Base-by-base conservation (phyloP, 768 basidiomycete species). In the Suillus sp. region DNA sequence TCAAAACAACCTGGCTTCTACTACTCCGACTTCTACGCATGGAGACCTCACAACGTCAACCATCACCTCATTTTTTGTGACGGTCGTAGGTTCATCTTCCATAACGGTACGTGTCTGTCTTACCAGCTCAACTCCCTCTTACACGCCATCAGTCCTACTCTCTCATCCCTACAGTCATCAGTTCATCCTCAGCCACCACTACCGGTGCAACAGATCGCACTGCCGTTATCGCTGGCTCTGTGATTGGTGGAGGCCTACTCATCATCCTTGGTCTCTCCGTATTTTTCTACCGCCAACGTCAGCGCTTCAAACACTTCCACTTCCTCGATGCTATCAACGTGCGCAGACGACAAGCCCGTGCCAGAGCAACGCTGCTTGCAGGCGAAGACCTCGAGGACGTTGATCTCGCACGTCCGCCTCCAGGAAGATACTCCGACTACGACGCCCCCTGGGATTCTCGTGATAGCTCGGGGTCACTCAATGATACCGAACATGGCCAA, bases 161-260 rank as follows among this genome's bases (percentile, higher is more conserved):
- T 3, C 4, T 60, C 0, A 59, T 69, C 7, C 69, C 73, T 13
- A 71, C 45, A 8, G 70, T 68, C 34, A 70, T 75, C 47, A 66
- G 66, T 11, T 2, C 42, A 38, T 1, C 14, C 0, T 34, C 66
- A 0, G 18, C 22, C 25, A 18, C n/a, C 35, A 27, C 37, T 16
- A 40, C 63, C 18, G 62, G 65, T 2, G 40, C 65, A 27, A 61
- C 55, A 30, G 50, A 70, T 4, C 80, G 79, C 22, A 80, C 77
- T 1, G 76, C 77, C 43, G 72, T 80, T 45, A 82, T 83, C 35
- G 81, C 78, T 3, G 81, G 80, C 3, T 71, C 77, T 4, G 79
- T 80, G 35, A 74, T 76, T 5, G 81, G 75, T 2, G 76, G 70
- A 10, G 74, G 78, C 18, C 69, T 74, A 9, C 50, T 83, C 35